A percentile compares a stretch with the other conserved stretches of the same genome.
Evolutionary conservation across 1,284 basidiomycete species (phyloP).

Genomic region (Vanrija sp.): DNA sequence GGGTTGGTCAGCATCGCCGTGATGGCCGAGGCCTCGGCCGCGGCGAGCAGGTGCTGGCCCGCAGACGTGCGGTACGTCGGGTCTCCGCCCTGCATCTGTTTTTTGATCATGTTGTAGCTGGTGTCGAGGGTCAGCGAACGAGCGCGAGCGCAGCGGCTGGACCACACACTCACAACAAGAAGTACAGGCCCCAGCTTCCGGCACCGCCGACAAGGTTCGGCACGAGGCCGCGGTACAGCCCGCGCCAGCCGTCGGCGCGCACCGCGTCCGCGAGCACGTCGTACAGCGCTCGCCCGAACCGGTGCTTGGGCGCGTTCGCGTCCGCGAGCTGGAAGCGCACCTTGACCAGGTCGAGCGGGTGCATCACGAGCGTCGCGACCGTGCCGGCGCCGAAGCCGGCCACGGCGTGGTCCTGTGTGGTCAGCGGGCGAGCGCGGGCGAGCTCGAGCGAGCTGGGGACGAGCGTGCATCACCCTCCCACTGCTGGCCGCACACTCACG

Average conservation of each 20-base stretch:
- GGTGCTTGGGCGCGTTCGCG: constrained; percentile 51
- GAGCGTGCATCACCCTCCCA: too few species aligned
- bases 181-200: constrained; percentile 97
- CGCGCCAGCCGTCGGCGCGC: constrained; percentile 70
- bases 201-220: constrained; percentile 95
- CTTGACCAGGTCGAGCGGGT: constrained; percentile 95
- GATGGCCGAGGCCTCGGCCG: constrained; percentile 89
- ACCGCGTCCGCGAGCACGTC: constrained; percentile 70
- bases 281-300: constrained; percentile 75
- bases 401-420: constrained; percentile 72
- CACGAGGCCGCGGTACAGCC: constrained; percentile 84
- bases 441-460: too few species aligned
- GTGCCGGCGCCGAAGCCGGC: constrained; percentile 92
- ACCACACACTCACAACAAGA: constrained; percentile 78
- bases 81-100: constrained; percentile 52
- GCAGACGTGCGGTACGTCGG: constrained; percentile 59
- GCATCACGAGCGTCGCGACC: constrained; percentile 91
- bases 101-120: constrained; percentile 95
- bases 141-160: too few species aligned
- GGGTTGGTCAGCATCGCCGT: constrained; percentile 97
- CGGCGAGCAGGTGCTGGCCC: constrained; percentile 78
- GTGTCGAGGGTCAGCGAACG: background rate
- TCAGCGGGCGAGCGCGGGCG: background rate
- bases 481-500: constrained; percentile 25
- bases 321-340: constrained; percentile 92